These are phyloP conservation scores for Curvularia eragrostidis DNA, from an alignment of 2,329 filamentous ascomycete genomes.

Conservation along the genomic window DNA sequence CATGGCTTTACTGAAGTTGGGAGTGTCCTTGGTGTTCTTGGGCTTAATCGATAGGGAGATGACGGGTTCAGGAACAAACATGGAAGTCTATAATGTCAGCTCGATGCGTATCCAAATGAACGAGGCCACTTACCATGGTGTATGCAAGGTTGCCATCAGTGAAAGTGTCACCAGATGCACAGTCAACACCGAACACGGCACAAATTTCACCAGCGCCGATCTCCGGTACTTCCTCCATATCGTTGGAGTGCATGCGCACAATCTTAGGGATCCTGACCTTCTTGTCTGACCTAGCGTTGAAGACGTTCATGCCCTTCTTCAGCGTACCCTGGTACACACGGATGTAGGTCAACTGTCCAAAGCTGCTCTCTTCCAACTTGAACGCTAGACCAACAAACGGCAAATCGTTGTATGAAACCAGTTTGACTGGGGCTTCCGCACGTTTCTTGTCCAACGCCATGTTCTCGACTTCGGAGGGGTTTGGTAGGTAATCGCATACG, in stretches of 20 bases:
- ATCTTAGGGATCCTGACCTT: constrained; percentile 97
- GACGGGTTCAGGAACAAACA: constrained; percentile 97
- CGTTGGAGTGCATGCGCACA: constrained; percentile 98
- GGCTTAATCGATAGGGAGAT: constrained; percentile 98
- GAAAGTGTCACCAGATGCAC: constrained; percentile 96
- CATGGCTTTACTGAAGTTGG: constrained; percentile 98
- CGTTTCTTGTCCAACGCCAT: constrained; percentile 83
- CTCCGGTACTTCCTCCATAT: constrained; percentile 96
- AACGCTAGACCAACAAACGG: constrained; percentile 97
- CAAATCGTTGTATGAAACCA: constrained; percentile 90
- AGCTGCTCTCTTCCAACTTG: constrained; percentile 99
- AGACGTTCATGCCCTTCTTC: constrained; percentile 86
- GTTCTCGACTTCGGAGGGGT: constrained; percentile 89
- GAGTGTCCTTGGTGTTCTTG: constrained; percentile 87
- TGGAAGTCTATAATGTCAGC: constrained; percentile 66
- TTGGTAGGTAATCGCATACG: constrained; percentile 94
- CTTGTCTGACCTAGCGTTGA: constrained; percentile 92
- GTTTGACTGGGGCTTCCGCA: constrained; percentile 78
- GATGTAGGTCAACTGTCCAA: constrained; percentile 97
- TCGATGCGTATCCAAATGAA: constrained; percentile 2
- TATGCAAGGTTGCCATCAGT: constrained; percentile 92
- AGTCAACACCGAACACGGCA: constrained; percentile 97
- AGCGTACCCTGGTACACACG: constrained; percentile 95
- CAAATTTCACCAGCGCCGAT: constrained; percentile 97
- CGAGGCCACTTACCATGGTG: constrained; percentile 68